Percentiles rank a stretch among this genome's conserved stretches.
Conservation (phyloP, 345 rosid genomes). For the Lepidium aucheri region DNA sequence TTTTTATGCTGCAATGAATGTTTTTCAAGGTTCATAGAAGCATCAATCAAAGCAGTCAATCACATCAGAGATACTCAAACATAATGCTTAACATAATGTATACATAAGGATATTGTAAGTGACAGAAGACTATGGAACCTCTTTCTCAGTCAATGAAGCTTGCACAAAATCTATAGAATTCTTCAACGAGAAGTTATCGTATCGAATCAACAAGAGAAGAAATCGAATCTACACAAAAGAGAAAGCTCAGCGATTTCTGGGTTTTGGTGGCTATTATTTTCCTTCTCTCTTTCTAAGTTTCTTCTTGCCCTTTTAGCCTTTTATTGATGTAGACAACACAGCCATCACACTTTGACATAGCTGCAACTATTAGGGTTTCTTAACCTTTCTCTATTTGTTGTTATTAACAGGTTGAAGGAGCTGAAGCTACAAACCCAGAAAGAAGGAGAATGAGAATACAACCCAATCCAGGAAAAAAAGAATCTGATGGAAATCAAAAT, state of each 20-base stretch:
- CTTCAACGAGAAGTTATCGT: slow-evolving; percentile 89
- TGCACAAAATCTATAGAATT: too few relatives aligned
- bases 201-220: background rate
- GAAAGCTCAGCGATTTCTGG: slow-evolving; percentile 3
- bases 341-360: too few relatives aligned
- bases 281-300: background rate
- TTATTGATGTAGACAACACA: too few relatives aligned
- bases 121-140: slow-evolving; percentile 66
- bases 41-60: too few relatives aligned
- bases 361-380: too few relatives aligned
- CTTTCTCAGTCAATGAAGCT: slow-evolving; percentile 60
- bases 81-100: too few relatives aligned
- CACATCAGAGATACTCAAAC: too few relatives aligned
- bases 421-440: slow-evolving; percentile 47
- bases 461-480: slow-evolving; percentile 27
- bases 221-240: too few relatives aligned
- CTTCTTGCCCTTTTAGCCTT: background rate
- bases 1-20: too few relatives aligned
- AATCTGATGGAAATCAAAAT: too few relatives aligned
- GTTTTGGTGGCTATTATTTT: background rate
- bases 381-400: too few relatives aligned
- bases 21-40: too few relatives aligned
- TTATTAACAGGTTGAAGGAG: slow-evolving; percentile 33
- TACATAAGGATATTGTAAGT: slow-evolving; percentile 88
- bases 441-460: slow-evolving; percentile 41